Evolutionary conservation across 352 stramenopile species (phyloP).

Genomic region (Phytophthora fragariae): DNA sequence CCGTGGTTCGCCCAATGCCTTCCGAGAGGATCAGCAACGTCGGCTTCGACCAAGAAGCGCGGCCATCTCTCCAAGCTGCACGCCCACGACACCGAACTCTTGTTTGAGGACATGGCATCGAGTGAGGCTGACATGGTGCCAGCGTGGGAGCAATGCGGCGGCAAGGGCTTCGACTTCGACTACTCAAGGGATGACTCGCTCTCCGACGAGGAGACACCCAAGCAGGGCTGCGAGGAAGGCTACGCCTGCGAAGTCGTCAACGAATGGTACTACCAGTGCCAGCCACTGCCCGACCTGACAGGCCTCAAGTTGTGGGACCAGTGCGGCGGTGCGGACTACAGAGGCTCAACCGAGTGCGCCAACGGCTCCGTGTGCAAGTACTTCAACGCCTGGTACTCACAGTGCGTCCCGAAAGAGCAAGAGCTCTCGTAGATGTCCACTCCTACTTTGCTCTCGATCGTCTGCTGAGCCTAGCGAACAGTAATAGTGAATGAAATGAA

Average conservation of each 20-base stretch:
- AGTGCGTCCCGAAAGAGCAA: conserved; percentile 52
- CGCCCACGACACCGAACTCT: conserved; percentile 13
- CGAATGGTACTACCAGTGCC: conserved; percentile 54
- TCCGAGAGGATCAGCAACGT: conserved; percentile 14
- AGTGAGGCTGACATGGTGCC: conserved; percentile 9
- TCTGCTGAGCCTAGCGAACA: neutral
- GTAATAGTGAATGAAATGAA: neutral
- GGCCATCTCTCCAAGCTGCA: conserved; percentile 9
- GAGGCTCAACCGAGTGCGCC: conserved; percentile 17
- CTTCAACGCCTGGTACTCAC: conserved; percentile 57
- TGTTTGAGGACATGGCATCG: conserved; percentile 13
- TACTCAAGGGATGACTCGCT: conserved; percentile 21
- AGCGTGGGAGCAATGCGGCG: conserved; percentile 42
- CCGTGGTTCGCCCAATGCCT: conserved; percentile 61
- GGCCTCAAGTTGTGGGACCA: conserved; percentile 44
- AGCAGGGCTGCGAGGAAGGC: conserved; percentile 30
- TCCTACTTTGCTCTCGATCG: neutral
- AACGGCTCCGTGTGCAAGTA: conserved; percentile 42
- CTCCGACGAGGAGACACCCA: conserved; percentile 21
- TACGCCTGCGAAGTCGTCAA: conserved; percentile 50
- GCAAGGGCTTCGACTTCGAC: conserved; percentile 41
- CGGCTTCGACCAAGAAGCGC: conserved; percentile 12
- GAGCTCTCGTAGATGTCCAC: conserved; percentile 24
- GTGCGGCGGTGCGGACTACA: conserved; percentile 32
- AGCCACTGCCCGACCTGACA: conserved; percentile 24